Evolutionary conservation across 2,329 filamentous ascomycete genomes (phyloP).

Genomic region (Cytospora chrysosperma): DNA sequence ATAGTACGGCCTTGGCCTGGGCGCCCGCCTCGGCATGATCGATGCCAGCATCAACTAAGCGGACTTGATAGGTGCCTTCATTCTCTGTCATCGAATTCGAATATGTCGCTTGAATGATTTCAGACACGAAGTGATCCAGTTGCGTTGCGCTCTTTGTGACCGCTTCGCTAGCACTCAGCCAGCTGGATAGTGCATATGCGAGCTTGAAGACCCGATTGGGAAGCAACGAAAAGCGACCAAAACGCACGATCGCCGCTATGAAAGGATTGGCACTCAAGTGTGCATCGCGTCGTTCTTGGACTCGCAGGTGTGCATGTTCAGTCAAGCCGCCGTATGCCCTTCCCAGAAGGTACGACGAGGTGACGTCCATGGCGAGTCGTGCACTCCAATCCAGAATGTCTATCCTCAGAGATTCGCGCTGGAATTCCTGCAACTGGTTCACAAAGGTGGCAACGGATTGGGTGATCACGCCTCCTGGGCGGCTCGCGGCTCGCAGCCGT

Average conservation of each 20-base stretch:
- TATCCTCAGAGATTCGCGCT: too few species aligned
- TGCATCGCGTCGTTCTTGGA: not conserved
- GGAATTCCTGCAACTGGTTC: too few species aligned
- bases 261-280: constrained; percentile 11
- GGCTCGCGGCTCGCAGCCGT: too few species aligned
- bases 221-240: constrained; percentile 16
- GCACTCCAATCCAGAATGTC: too few species aligned
- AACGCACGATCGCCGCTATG: constrained; percentile 12
- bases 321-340: too few species aligned
- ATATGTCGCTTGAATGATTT: too few species aligned
- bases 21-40: not conserved
- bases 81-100: not conserved
- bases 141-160: not conserved
- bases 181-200: not conserved
- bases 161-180: not conserved
- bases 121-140: not conserved
- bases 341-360: too few species aligned
- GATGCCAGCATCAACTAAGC: constrained; percentile 9
- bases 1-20: constrained; percentile 29
- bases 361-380: too few species aligned
- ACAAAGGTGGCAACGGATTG: too few species aligned
- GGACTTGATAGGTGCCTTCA: not conserved
- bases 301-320: too few species aligned
- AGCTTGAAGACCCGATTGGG: constrained; percentile 11
- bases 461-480: too few species aligned